These are phyloP conservation scores for Lasiosphaeris hirsuta DNA, from an alignment of 495 filamentous ascomycete genomes.

Conservation along the genomic window DNA sequence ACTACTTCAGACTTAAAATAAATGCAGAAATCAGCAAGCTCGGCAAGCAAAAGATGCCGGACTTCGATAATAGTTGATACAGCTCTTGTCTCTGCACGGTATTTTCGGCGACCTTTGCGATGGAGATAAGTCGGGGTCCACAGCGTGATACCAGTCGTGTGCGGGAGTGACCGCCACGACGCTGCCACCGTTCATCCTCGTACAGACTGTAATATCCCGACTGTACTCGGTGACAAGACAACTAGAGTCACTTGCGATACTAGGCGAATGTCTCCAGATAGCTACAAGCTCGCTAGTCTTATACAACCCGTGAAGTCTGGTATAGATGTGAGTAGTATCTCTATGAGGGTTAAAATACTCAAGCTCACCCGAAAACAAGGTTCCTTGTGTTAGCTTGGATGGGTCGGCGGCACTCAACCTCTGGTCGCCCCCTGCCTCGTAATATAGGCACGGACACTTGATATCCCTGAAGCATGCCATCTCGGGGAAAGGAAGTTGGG, in stretches of 20 bases:
- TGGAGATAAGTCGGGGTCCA: conserved; percentile 19
- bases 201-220: conserved; percentile 14
- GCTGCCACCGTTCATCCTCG: neutral
- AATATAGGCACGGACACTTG: conserved; percentile 16
- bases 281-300: conserved; percentile 1
- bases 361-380: conserved; percentile 1
- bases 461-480: conserved; percentile 18
- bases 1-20: neutral
- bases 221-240: conserved; percentile 13
- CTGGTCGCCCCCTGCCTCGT: conserved; percentile 12
- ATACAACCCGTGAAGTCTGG: neutral
- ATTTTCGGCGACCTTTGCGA: neutral
- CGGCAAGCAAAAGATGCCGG: conserved; percentile 8
- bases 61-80: conserved; percentile 16
- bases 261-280: conserved; percentile 5
- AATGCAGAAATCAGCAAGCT: conserved; percentile 6
- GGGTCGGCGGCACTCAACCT: conserved; percentile 1
- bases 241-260: neutral
- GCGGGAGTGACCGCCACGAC: conserved; percentile 11
- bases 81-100: conserved; percentile 11
- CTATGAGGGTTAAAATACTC: neutral
- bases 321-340: neutral
- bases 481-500: conserved; percentile 15
- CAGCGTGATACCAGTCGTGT: conserved; percentile 20
- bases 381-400: conserved; percentile 4